phyloP scores from a whole-genome alignment of 352 stramenopile species.

The Lagenidium sp. region DNA sequence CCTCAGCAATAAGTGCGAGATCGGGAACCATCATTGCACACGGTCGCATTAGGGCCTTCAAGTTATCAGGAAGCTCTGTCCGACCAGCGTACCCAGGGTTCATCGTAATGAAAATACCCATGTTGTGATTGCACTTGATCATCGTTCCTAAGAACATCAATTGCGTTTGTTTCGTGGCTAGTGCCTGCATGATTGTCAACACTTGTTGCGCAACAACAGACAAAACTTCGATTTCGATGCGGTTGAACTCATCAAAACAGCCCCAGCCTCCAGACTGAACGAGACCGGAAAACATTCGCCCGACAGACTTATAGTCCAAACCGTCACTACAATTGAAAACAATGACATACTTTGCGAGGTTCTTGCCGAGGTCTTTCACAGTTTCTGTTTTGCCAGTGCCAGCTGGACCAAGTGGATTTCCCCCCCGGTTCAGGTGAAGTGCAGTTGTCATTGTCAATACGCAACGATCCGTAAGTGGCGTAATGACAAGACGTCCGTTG shows the following conservation, averaged over 20 bases:
- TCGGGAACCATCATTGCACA: conserved; percentile 88
- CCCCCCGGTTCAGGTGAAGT: conserved; percentile 86
- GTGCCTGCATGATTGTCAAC: conserved; percentile 84
- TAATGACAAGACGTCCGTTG: conserved; percentile 89
- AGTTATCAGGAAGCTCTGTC: conserved; percentile 84
- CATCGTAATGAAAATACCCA: conserved; percentile 92
- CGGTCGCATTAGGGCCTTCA: conserved; percentile 80
- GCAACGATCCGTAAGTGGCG: conserved; percentile 89
- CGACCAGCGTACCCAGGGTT: conserved; percentile 88
- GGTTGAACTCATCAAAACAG: conserved; percentile 95
- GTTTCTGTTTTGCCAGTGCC: conserved; percentile 94
- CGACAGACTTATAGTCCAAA: conserved; percentile 92
- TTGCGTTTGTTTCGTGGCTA: conserved; percentile 59
- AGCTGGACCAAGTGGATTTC: conserved; percentile 87
- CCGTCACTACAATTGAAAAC: conserved; percentile 94
- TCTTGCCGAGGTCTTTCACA: conserved; percentile 92
- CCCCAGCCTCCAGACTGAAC: conserved; percentile 91
- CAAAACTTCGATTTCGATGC: conserved; percentile 94
- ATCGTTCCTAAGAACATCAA: conserved; percentile 81
- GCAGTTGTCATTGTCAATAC: conserved; percentile 92
- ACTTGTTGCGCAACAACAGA: conserved; percentile 91
- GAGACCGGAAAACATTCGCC: conserved; percentile 89
- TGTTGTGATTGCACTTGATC: conserved; percentile 84
- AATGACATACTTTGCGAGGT: conserved; percentile 91
- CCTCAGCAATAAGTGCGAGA: conserved; percentile 74